phyloP scores from a whole-genome alignment of 306 rosid species.

The Cicer bijugum region DNA sequence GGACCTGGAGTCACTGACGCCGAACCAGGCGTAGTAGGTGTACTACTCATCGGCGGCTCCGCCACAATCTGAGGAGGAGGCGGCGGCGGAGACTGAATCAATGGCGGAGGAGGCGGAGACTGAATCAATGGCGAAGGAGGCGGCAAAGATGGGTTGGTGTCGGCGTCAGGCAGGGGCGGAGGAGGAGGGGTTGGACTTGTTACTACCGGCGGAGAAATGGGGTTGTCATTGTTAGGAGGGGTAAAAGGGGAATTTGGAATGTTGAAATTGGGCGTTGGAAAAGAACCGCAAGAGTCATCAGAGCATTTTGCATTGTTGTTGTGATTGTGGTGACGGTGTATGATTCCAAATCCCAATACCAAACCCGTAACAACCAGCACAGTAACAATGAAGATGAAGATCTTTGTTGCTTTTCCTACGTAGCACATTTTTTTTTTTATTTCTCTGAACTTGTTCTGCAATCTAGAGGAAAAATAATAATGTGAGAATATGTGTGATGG shows the following conservation, averaged over 20 bases:
- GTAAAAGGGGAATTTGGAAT: conserved; percentile 46
- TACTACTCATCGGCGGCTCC: conserved; percentile 56
- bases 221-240: not conserved
- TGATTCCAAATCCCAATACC: conserved; percentile 66
- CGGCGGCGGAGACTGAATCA: conserved; percentile 27
- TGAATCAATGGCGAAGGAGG: conserved; percentile 40
- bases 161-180: conserved; percentile 53
- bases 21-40: conserved; percentile 66
- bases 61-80: conserved; percentile 45
- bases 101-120: conserved; percentile 27
- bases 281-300: conserved; percentile 53
- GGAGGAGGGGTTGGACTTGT: conserved; percentile 46
- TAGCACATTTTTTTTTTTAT: conserved; percentile 61
- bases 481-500: not conserved
- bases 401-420: conserved; percentile 99
- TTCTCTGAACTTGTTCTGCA: conserved; percentile 11
- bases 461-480: not conserved
- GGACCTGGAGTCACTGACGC: conserved; percentile 60
- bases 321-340: conserved; percentile 54
- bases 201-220: conserved; percentile 41
- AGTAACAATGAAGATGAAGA: conserved; percentile 93
- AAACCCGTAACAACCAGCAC: conserved; percentile 71
- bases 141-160: conserved; percentile 12
- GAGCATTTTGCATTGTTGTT: conserved; percentile 58
- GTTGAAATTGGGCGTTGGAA: conserved; percentile 59